Conservation (phyloP, 805 yeast genomes). For the Monosporozyma solicola region DNA sequence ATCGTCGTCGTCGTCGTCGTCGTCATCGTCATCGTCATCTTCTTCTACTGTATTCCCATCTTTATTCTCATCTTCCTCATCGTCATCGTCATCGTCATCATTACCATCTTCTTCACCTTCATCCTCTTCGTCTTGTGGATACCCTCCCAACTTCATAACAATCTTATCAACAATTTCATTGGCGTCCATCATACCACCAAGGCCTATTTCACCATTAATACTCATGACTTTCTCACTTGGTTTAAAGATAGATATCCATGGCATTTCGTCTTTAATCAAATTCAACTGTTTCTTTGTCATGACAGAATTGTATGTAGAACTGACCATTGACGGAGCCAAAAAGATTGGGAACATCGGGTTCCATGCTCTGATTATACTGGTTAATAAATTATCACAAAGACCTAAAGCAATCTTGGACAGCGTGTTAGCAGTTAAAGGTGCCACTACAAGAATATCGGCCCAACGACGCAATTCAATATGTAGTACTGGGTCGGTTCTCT, state of each 20-base stretch:
- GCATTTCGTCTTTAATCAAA: conserved; percentile 77
- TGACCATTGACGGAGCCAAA: conserved; percentile 92
- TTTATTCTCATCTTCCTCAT: conserved; percentile 21
- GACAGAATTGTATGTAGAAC: conserved; percentile 80
- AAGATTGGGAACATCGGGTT: conserved; percentile 81
- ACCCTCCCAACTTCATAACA: conserved; percentile 57
- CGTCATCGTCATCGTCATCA: conserved; percentile 31
- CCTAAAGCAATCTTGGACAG: conserved; percentile 83
- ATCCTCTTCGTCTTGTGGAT: conserved; percentile 46
- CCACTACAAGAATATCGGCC: conserved; percentile 89
- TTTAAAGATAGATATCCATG: conserved; percentile 81
- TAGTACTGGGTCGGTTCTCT: conserved; percentile 77
- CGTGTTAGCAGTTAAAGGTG: conserved; percentile 93
- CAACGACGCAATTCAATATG: conserved; percentile 92
- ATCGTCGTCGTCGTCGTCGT: conserved; percentile 34
- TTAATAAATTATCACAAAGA: conserved; percentile 80
- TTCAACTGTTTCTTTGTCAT: conserved; percentile 76
- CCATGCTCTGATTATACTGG: conserved; percentile 94
- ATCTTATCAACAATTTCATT: conserved; percentile 83
- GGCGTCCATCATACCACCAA: conserved; percentile 99
- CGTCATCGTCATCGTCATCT: conserved; percentile 44
- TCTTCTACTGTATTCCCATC: conserved; percentile 32
- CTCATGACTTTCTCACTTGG: conserved; percentile 93
- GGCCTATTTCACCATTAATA: conserved; percentile 90
- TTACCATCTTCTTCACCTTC: conserved; percentile 38